Evolutionary conservation across 768 basidiomycete species (phyloP).

Genomic region (Leccinum barrowsii): DNA sequence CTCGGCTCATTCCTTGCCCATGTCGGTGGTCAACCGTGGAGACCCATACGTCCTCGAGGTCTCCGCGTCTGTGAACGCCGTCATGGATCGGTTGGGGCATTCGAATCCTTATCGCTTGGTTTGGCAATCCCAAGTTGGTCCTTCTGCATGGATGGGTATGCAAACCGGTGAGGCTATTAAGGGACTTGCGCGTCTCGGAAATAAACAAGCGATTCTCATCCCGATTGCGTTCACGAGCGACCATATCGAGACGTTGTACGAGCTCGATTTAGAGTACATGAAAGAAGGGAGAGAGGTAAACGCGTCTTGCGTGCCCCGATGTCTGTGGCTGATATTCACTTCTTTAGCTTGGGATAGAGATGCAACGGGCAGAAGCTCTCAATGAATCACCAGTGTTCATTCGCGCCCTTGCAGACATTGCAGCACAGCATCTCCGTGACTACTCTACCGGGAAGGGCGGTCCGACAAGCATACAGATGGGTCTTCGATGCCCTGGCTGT

Average conservation of each 20-base stretch:
- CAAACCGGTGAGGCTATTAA: conserved; percentile 92
- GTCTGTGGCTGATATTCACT: background rate
- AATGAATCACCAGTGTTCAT: conserved; percentile 97
- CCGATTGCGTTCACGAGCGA: conserved; percentile 99
- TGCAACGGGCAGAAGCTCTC: conserved; percentile 83
- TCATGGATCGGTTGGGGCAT: conserved; percentile 82
- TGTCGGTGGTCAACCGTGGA: conserved; percentile 98
- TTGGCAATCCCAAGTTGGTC: conserved; percentile 98
- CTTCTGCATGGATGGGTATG: conserved; percentile 97
- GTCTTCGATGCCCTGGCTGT: conserved; percentile 91
- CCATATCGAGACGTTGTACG: conserved; percentile 98
- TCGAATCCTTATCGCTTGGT: conserved; percentile 88
- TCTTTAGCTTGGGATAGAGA: conserved; percentile 83
- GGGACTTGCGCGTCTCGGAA: conserved; percentile 72
- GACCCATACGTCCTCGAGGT: conserved; percentile 97
- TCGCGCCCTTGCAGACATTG: conserved; percentile 90
- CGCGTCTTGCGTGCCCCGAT: background rate
- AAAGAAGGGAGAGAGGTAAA: conserved; percentile 87
- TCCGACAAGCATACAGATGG: conserved; percentile 74
- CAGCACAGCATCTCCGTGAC: conserved; percentile 70
- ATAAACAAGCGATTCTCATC: conserved; percentile 76
- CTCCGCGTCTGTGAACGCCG: conserved; percentile 87
- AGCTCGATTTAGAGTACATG: conserved; percentile 91
- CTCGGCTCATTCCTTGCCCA: conserved; percentile 95
- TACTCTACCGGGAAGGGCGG: conserved; percentile 52